A percentile compares a stretch with the other conserved stretches of the same genome.
Evolutionary conservation across 257 asterid genomes (phyloP).

Genomic region (Ligustrum vulgare): DNA sequence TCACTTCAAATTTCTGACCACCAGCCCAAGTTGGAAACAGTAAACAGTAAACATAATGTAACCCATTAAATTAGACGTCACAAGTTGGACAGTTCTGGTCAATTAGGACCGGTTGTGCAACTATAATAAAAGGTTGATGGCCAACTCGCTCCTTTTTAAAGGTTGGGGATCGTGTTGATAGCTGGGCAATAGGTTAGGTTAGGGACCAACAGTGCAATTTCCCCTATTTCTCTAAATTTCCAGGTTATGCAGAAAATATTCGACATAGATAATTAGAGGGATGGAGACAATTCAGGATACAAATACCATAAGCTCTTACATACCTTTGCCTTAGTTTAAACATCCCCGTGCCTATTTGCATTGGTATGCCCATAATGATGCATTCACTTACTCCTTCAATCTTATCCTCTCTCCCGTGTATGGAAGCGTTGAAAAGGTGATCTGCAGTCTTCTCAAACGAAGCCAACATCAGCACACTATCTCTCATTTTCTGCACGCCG

Average conservation of each 20-base stretch:
- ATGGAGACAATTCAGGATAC: background rate
- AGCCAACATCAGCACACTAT: slow-evolving; percentile 88
- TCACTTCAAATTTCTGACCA: background rate
- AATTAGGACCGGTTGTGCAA: background rate
- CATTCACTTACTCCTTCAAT: slow-evolving; percentile 93
- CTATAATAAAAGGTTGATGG: background rate
- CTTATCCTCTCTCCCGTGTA: slow-evolving; percentile 71
- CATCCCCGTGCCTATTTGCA: slow-evolving; percentile 86
- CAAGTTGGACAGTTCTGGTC: background rate
- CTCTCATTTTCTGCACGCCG: slow-evolving; percentile 86
- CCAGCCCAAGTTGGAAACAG: background rate
- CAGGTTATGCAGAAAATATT: background rate
- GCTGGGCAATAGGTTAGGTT: background rate
- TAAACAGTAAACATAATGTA: background rate
- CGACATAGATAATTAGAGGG: background rate
- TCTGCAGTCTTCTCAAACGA: slow-evolving; percentile 90
- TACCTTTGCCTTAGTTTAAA: slow-evolving; percentile 82
- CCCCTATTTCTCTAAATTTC: background rate
- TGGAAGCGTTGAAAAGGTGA: slow-evolving; percentile 89
- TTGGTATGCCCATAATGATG: slow-evolving; percentile 93
- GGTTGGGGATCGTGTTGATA: background rate
- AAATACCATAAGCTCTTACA: slow-evolving; percentile 9
- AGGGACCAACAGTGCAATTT: background rate
- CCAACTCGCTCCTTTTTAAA: background rate
- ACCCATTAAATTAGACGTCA: background rate